Evolutionary conservation across 768 basidiomycete genomes (phyloP), one percentile per base, ranked within the genome.

Genomic region (Boletales sp.): DNA sequence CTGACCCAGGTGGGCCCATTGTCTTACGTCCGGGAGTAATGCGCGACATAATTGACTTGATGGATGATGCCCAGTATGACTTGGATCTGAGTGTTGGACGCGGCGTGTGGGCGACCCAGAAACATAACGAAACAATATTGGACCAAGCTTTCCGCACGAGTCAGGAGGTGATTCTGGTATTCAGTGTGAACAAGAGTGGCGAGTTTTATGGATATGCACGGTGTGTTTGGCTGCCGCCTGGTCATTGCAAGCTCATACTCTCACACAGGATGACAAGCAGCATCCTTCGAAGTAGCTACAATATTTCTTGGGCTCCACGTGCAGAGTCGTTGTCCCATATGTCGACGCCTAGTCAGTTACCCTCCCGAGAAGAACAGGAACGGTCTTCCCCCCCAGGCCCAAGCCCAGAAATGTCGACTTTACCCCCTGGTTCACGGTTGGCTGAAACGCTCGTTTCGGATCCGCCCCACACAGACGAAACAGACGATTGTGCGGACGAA

Each of bases 131-230:
- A 69, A 82, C 81, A 9, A 83, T 95, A 42, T 74, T 96, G 14
- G 93, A 97, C 57, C 91, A 91, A 65, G 94, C 95, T 1, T 98
- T 76, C 67, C 83, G 94, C n/a, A 96, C 92, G 3, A 86, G 87
- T 54, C 78, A 80, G 55, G 89, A 94, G 21, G 94, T 97, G 4
- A 88, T 77, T 60, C 77, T 97, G 39, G 83, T 98, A 50, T 97
- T 97, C 59, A 81, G 93, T 33, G 95, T 90, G 15, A 97, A 97
- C 70, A 91, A 87, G 65, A 88, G 87, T 49, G 93, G 95, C 33
- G 91, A 92, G 66, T 98, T 96, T 63, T 96, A 87, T 60, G 94
- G 94, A 18, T 94, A 90, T 63, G 94, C 91, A 11, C 82, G 79
- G 84, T 92, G 68, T 53, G 62, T 57, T 41, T 25, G 19, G 12